phyloP scores from a whole-genome alignment of 2,329 filamentous ascomycete species.

The Thielaviopsis cerberus region DNA sequence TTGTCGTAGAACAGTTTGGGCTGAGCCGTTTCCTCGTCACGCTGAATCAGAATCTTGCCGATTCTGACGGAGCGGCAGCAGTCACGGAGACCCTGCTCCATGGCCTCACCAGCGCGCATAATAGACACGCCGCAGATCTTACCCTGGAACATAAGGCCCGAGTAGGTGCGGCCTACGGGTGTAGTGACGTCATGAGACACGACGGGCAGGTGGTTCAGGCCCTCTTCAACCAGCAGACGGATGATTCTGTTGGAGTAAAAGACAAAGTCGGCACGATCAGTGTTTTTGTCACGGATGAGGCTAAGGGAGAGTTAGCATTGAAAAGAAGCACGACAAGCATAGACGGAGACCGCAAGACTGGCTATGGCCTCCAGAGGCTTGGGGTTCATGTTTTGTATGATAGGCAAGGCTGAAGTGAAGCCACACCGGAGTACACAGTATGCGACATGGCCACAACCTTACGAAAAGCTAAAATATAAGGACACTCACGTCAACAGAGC shows the following conservation, averaged over 20 bases:
- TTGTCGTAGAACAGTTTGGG: conserved; percentile 97
- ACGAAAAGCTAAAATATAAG: conserved; percentile 6
- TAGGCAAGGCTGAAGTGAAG: background rate
- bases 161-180: conserved; percentile 72
- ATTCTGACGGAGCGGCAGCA: conserved; percentile 97
- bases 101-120: conserved; percentile 93
- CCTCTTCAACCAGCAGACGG: conserved; percentile 86
- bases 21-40: conserved; percentile 83
- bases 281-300: conserved; percentile 86
- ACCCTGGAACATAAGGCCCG: conserved; percentile 84
- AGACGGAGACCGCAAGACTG: background rate
- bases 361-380: background rate
- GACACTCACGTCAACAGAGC: conserved; percentile 79
- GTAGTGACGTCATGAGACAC: conserved; percentile 78
- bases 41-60: conserved; percentile 93
- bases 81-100: conserved; percentile 92
- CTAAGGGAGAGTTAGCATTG: conserved; percentile 28
- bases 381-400: background rate
- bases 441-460: background rate
- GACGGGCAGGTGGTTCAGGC: conserved; percentile 86
- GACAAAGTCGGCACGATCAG: conserved; percentile 87
- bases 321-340: background rate
- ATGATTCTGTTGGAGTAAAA: conserved; percentile 99
- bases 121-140: conserved; percentile 98
- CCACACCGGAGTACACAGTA: conserved; percentile 4